These are phyloP conservation scores for Syncephalis plumigaleata DNA, from an alignment of 371 early-diverging fungal species.

Conservation along the genomic window DNA sequence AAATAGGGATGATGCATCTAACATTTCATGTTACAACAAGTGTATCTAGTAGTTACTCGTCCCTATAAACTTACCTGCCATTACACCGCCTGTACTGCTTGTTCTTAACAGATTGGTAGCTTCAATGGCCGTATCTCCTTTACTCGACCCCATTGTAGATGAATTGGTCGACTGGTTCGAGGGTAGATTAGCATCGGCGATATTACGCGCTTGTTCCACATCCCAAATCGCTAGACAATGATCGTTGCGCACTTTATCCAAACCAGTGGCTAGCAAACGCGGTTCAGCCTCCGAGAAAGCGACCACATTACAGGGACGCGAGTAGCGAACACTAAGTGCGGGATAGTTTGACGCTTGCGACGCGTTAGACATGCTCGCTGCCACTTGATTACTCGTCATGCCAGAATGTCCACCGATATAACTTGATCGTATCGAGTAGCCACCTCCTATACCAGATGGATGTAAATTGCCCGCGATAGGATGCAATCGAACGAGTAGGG, in stretches of 20 bases:
- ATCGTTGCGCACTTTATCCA: constrained; percentile 60
- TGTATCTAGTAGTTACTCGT: not conserved
- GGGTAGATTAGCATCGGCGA: too few species aligned
- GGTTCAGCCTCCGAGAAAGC: constrained; percentile 43
- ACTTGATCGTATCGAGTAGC: constrained; percentile 10
- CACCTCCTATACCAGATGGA: too few species aligned
- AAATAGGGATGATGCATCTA: too few species aligned
- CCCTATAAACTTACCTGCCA: too few species aligned
- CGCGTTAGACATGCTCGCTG: not conserved
- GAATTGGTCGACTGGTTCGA: too few species aligned
- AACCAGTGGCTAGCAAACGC: constrained; percentile 39
- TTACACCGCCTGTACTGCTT: too few species aligned
- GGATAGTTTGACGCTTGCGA: constrained; percentile 17
- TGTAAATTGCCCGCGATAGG: constrained; percentile 10
- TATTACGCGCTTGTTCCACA: constrained; percentile 22
- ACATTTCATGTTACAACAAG: too few species aligned
- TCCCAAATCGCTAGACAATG: constrained; percentile 63
- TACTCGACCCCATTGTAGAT: too few species aligned
- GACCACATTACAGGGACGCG: constrained; percentile 55
- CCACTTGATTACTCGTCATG: constrained; percentile 9
- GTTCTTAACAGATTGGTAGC: too few species aligned
- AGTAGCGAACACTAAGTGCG: constrained; percentile 28
- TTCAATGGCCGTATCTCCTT: too few species aligned
- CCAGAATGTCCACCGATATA: too few species aligned
- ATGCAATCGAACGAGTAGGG: constrained; percentile 35